A percentile compares a stretch with the other conserved stretches of the same genome.
These are phyloP conservation scores for Withania somnifera DNA, from an alignment of 305 asterid genomes.

Conservation along the genomic window DNA sequence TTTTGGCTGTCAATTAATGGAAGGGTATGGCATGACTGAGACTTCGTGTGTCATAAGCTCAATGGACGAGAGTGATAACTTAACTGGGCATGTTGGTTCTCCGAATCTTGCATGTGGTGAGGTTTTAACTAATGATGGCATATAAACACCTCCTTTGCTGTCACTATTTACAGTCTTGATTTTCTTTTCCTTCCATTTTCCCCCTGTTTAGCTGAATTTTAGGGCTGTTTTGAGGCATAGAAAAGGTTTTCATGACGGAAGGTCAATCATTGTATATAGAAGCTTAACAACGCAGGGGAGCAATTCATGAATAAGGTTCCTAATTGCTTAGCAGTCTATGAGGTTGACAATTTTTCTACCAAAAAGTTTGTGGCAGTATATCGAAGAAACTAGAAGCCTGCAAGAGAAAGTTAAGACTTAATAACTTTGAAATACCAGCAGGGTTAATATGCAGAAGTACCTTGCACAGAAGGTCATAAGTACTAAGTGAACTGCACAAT, in stretches of 20 bases:
- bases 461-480: not conserved
- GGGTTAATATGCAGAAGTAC: not conserved
- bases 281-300: not conserved
- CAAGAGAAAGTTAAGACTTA: not conserved
- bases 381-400: not conserved
- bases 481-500: not conserved
- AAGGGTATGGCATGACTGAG: slow-evolving; percentile 99
- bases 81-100: slow-evolving; percentile 86
- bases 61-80: slow-evolving; percentile 63
- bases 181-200: not conserved
- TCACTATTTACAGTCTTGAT: not conserved
- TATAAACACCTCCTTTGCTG: not conserved
- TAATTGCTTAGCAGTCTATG: not conserved
- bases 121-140: slow-evolving; percentile 10
- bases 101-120: slow-evolving; percentile 97
- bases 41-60: slow-evolving; percentile 87
- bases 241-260: not conserved
- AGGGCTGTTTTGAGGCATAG: not conserved
- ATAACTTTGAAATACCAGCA: not conserved
- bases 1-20: slow-evolving; percentile 76
- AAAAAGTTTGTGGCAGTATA: not conserved
- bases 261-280: not conserved
- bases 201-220: not conserved
- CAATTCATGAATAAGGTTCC: not conserved
- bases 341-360: not conserved